Percentiles rank a stretch among this genome's conserved stretches.
Conservation (phyloP, 2,329 filamentous ascomycete genomes). For the Claviceps fusiformis region DNA sequence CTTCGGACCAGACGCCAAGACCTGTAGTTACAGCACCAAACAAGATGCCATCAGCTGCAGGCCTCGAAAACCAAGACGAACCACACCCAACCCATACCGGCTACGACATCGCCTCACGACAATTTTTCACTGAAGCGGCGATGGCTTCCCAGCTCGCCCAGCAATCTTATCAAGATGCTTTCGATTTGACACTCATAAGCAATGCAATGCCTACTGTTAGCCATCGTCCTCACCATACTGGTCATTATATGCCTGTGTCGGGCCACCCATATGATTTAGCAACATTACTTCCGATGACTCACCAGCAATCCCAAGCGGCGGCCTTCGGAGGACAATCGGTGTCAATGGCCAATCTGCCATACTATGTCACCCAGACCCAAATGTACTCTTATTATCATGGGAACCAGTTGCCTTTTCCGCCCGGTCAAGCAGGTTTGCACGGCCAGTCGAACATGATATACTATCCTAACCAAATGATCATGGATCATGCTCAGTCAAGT, state of each 20-base stretch:
- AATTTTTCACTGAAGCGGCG: slow-evolving; percentile 22
- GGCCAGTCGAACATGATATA: slow-evolving; percentile 27
- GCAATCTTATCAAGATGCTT: slow-evolving; percentile 18
- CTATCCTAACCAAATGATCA: slow-evolving; percentile 29
- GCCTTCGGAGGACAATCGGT: slow-evolving; percentile 28
- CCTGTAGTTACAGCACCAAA: background rate
- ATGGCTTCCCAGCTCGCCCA: slow-evolving; percentile 20
- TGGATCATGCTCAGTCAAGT: slow-evolving; percentile 26
- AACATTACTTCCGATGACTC: slow-evolving; percentile 25
- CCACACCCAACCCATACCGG: background rate
- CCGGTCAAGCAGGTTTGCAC: slow-evolving; percentile 21
- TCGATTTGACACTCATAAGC: slow-evolving; percentile 34
- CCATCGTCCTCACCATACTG: slow-evolving; percentile 19
- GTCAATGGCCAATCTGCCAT: slow-evolving; percentile 27
- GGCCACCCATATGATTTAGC: slow-evolving; percentile 20
- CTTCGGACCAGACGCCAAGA: background rate
- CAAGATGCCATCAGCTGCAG: background rate
- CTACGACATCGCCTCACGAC: background rate
- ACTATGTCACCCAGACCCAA: slow-evolving; percentile 33
- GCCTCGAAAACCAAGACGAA: background rate
- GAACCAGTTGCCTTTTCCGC: slow-evolving; percentile 23
- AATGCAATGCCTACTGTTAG: slow-evolving; percentile 28
- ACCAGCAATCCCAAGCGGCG: slow-evolving; percentile 23
- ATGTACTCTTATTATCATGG: slow-evolving; percentile 31
- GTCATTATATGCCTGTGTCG: slow-evolving; percentile 22